phyloP scores from a whole-genome alignment of 164 flowering plant species.

The Tetracentron sinense region DNA sequence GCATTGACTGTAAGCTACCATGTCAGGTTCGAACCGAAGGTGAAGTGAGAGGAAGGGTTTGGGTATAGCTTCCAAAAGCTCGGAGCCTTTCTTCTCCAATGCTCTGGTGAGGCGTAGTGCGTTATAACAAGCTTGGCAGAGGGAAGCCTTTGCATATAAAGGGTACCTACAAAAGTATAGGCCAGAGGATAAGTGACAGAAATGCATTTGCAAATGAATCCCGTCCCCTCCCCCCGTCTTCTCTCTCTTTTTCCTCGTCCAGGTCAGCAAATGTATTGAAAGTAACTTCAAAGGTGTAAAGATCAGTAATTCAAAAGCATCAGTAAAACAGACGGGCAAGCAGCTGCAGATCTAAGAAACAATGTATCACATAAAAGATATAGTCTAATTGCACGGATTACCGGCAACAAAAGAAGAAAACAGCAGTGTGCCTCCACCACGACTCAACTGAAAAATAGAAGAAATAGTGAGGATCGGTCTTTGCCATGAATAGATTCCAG shows the following conservation, averaged over 20 bases:
- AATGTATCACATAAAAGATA: too few species aligned
- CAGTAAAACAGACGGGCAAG: too few species aligned
- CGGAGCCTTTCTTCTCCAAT: constrained; percentile 62
- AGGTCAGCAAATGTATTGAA: too few species aligned
- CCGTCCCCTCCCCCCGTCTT: too few species aligned
- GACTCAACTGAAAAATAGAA: not conserved
- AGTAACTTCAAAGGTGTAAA: not conserved
- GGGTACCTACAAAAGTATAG: constrained; percentile 55
- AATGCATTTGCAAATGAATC: not conserved
- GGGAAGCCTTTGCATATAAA: constrained; percentile 71
- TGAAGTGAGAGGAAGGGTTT: constrained; percentile 92
- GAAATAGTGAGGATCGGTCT: not conserved
- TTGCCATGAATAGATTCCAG: not conserved
- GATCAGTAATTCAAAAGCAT: not conserved
- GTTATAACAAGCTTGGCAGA: constrained; percentile 85
- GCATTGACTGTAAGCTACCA: constrained; percentile 96
- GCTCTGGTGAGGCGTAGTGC: constrained; percentile 64
- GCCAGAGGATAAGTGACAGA: not conserved
- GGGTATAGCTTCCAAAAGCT: constrained; percentile 81
- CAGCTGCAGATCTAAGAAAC: too few species aligned
- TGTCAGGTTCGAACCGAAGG: constrained; percentile 97
- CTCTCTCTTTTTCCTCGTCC: too few species aligned
- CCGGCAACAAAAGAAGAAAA: not conserved
- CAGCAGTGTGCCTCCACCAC: not conserved
- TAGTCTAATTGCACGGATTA: too few species aligned